Evolutionary conservation across 2,329 filamentous ascomycete species (phyloP).

Genomic region (Daldinia sp.): DNA sequence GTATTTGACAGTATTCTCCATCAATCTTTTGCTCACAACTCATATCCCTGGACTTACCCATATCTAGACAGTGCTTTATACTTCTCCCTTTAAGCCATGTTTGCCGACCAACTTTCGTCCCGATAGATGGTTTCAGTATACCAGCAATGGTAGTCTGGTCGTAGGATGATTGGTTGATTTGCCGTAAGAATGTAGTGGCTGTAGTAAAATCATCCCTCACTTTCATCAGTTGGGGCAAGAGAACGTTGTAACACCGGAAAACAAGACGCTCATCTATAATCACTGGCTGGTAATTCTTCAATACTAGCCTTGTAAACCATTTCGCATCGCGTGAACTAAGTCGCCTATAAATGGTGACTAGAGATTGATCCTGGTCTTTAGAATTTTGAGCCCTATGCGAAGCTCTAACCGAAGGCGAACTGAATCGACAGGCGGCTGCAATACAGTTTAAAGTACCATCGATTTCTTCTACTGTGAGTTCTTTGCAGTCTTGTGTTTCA

Average conservation of each 20-base stretch:
- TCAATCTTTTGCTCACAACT: conserved; percentile 87
- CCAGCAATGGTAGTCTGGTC: conserved; percentile 46
- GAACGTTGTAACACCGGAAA: conserved; percentile 72
- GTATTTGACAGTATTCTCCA: conserved; percentile 91
- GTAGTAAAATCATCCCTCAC: conserved; percentile 76
- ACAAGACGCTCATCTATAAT: conserved; percentile 68
- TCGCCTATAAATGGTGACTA: conserved; percentile 70
- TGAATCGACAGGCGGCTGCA: conserved; percentile 77
- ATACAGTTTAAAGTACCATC: conserved; percentile 74
- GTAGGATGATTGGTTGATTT: conserved; percentile 42
- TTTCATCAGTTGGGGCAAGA: conserved; percentile 76
- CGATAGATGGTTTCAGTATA: conserved; percentile 65
- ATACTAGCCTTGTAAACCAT: conserved; percentile 84
- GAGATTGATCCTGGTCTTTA: conserved; percentile 56
- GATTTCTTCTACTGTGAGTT: conserved; percentile 78
- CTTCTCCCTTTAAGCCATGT: conserved; percentile 74
- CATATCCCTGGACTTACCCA: conserved; percentile 71
- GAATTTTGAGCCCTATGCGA: conserved; percentile 45
- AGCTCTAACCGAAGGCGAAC: conserved; percentile 70
- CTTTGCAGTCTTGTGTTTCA: conserved; percentile 50
- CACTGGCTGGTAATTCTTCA: conserved; percentile 81
- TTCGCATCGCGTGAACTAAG: conserved; percentile 79
- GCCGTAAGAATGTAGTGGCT: conserved; percentile 67
- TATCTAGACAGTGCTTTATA: conserved; percentile 79
- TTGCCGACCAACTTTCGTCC: conserved; percentile 74